Evolutionary conservation across 2,329 filamentous ascomycete species (phyloP), one percentile per base, ranked within the genome.

Genomic region (Teratosphaeria destructans): DNA sequence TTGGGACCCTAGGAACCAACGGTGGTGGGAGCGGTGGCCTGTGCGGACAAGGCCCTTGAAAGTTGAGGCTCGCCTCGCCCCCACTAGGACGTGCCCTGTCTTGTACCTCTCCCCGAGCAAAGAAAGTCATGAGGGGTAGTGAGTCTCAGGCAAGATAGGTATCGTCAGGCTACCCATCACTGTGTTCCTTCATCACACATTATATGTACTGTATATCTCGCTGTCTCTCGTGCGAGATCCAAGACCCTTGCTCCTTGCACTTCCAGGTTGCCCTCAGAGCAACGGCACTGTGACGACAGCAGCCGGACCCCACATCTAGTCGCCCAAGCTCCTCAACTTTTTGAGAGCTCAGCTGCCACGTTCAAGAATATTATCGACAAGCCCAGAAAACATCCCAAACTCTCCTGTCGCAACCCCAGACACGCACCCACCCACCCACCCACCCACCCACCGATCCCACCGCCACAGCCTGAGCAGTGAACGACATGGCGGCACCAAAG

Each of bases 401-500:
- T 23, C 12, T 39, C 43, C 16, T 49, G n/a, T 19, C 43, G 43
- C n/a, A 19, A 19, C 5, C 19, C 19, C 43, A 43, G 7, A 43
- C 10, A 49, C 43, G 16, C 43, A 49, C 23, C 3, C 43, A 49
- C 19, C 43, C 6, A 11, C 37, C 37, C 10, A 49, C 43, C 3
- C 43, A 49, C 23, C 3, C 43, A 49, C 19, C 43, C 6, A 11
- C 37, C 37, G 6, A 49, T 19, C 23, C 5, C n/a, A 49, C 19
- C 23, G 23, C 23, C 23, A 23, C 23, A 23, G 23, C 23, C 23
- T 23, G 23, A 49, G 23, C 19, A 49, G 43, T 47, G 29, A 67
- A 63, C 23, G 23, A 23, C 27, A 72, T 71, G 69, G 68, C 70
- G 43, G 43, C 66, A 79, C 85, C 69, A 90, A 84, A 80, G 43